Evolutionary conservation across 2,329 filamentous ascomycete genomes (phyloP).

Genomic region (Immersiporthe knoxdaviesiana): DNA sequence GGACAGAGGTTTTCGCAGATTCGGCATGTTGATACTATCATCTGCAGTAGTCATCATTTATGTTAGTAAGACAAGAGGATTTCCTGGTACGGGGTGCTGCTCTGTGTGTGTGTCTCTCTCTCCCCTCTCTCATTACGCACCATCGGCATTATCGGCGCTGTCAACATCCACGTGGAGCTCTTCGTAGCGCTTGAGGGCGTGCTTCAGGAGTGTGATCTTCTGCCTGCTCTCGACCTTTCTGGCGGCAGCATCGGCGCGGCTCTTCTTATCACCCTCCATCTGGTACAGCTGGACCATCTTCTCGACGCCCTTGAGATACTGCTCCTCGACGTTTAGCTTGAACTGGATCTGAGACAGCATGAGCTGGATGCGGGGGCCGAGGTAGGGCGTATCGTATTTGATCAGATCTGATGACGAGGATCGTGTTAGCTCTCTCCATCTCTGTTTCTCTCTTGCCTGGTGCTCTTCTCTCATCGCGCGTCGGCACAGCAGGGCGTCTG

Average conservation of each 20-base stretch:
- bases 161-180: slow-evolving; percentile 96
- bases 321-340: slow-evolving; percentile 97
- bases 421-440: slow-evolving; percentile 26
- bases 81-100: not conserved
- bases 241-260: slow-evolving; percentile 87
- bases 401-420: slow-evolving; percentile 73
- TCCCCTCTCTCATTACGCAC: slow-evolving; percentile 60
- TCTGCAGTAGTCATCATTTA: slow-evolving; percentile 56
- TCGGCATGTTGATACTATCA: slow-evolving; percentile 94
- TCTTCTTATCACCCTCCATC: slow-evolving; percentile 96
- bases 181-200: slow-evolving; percentile 95
- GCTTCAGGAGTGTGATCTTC: slow-evolving; percentile 94
- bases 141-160: slow-evolving; percentile 74
- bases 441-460: not conserved
- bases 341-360: slow-evolving; percentile 99
- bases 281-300: slow-evolving; percentile 99
- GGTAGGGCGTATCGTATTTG: slow-evolving; percentile 95
- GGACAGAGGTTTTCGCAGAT: slow-evolving; percentile 92
- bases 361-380: slow-evolving; percentile 96
- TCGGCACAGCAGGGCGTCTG: not conserved
- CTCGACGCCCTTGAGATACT: slow-evolving; percentile 98
- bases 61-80: slow-evolving; percentile 37
- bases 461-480: not conserved
- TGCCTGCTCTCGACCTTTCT: slow-evolving; percentile 93
- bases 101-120: too few species aligned